These are phyloP conservation scores for Blastocladiella britannica DNA, from an alignment of 192 early-diverging fungal genomes.

Conservation along the genomic window DNA sequence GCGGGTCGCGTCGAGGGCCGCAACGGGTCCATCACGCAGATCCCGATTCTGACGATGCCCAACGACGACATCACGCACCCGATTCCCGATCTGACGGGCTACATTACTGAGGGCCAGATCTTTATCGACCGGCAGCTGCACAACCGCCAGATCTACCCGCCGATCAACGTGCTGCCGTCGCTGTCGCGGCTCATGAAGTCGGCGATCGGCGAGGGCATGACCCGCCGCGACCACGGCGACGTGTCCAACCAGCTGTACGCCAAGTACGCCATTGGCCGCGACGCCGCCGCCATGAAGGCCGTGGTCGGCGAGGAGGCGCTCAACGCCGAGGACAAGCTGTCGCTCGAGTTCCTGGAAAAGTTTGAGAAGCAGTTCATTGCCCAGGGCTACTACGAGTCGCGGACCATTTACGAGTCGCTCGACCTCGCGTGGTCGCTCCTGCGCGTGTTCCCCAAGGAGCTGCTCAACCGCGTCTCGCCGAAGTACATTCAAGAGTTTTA, in stretches of 20 bases:
- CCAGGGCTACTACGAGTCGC: constrained; percentile 81
- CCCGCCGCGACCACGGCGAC: constrained; percentile 95
- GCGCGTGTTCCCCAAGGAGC: constrained; percentile 99
- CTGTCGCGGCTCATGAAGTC: constrained; percentile 98
- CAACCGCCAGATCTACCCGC: constrained; percentile 98
- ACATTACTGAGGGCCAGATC: constrained; percentile 99
- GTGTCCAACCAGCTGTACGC: constrained; percentile 99
- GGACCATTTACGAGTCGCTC: constrained; percentile 90
- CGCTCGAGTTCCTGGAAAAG: constrained; percentile 94
- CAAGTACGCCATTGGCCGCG: constrained; percentile 97
- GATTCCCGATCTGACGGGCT: constrained; percentile 98
- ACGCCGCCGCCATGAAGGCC: constrained; percentile 98
- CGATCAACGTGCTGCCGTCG: constrained; percentile 97
- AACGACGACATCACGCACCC: constrained; percentile 99
- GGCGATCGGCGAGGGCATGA: constrained; percentile 94
- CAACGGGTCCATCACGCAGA: constrained; percentile 96
- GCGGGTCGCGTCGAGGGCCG: constrained; percentile 92
- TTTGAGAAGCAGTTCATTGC: constrained; percentile 95
- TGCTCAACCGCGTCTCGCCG: constrained; percentile 96
- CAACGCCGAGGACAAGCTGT: constrained; percentile 93
- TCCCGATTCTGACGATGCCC: constrained; percentile 99
- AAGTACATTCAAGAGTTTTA: constrained; percentile 89
- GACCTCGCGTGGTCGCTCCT: constrained; percentile 97
- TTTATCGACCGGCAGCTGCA: constrained; percentile 95
- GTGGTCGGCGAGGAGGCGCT: constrained; percentile 98